Evolutionary conservation across 2,329 filamentous ascomycete genomes (phyloP).

Genomic region (Parastagonospora avenae): DNA sequence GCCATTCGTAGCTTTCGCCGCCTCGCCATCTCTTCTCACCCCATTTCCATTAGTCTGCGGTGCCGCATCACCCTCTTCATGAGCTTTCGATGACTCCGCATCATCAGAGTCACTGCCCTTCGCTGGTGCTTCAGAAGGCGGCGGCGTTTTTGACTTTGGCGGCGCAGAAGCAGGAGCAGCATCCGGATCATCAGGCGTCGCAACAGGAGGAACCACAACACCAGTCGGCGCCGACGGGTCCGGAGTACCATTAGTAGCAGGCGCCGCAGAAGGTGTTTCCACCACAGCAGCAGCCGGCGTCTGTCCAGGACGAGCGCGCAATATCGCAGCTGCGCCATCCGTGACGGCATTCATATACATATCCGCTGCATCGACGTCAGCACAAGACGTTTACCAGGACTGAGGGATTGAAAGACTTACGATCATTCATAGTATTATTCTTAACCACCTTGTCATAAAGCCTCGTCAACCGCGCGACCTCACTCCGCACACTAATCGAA

Average conservation of each 20-base stretch:
- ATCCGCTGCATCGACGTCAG: slow-evolving; percentile 4
- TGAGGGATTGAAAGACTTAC: slow-evolving; percentile 8
- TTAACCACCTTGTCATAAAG: slow-evolving; percentile 24
- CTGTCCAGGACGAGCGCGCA: slow-evolving; percentile 10
- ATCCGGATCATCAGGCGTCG: slow-evolving; percentile 19
- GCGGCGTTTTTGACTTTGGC: slow-evolving; percentile 14
- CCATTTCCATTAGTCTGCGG: neutral
- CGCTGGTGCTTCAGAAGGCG: neutral
- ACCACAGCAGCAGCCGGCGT: neutral
- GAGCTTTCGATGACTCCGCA: neutral
- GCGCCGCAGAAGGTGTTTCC: slow-evolving; percentile 1
- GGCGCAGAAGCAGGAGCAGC: slow-evolving; percentile 22
- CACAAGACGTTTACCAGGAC: neutral
- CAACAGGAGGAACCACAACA: slow-evolving; percentile 8
- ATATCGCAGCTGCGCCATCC: slow-evolving; percentile 9
- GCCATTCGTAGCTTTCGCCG: too few relatives aligned
- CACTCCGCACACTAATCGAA: slow-evolving; percentile 46
- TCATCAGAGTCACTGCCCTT: neutral
- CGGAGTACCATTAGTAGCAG: neutral
- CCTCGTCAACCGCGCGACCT: slow-evolving; percentile 24
- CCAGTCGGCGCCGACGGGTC: slow-evolving; percentile 16
- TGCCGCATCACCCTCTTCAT: neutral
- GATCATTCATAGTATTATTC: slow-evolving; percentile 28
- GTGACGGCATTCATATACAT: slow-evolving; percentile 13
- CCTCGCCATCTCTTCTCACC: neutral